phyloP scores from a whole-genome alignment of 1,139 yeast species.

The Arxiozyma bovina region DNA sequence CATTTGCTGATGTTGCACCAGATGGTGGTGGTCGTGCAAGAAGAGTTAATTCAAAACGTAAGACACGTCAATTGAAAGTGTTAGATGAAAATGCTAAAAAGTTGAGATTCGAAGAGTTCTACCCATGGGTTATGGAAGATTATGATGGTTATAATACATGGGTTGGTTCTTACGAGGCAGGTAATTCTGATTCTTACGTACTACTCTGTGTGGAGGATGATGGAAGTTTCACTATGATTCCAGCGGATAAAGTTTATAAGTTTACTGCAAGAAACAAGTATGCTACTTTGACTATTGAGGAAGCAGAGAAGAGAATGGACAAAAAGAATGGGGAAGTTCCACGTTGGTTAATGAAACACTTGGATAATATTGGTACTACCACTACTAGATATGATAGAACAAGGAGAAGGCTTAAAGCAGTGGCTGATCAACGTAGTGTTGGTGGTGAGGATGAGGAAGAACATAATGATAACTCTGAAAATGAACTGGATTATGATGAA shows the following conservation, averaged over 20 bases:
- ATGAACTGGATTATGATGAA: conserved; percentile 89
- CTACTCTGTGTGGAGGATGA: conserved; percentile 76
- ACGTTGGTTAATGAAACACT: conserved; percentile 92
- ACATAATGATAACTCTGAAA: conserved; percentile 64
- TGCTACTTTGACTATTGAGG: conserved; percentile 89
- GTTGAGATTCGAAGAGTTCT: conserved; percentile 86
- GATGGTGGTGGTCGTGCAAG: conserved; percentile 82
- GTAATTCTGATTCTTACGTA: conserved; percentile 78
- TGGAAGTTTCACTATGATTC: conserved; percentile 81
- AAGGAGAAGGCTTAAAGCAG: conserved; percentile 48
- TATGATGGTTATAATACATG: conserved; percentile 88
- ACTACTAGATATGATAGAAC: conserved; percentile 39
- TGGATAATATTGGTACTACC: conserved; percentile 53
- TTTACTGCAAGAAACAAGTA: conserved; percentile 90
- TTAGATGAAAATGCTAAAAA: conserved; percentile 75
- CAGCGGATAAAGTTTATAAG: conserved; percentile 86
- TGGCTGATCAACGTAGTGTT: conserved; percentile 33
- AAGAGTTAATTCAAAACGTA: conserved; percentile 60
- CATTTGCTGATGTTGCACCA: conserved; percentile 68
- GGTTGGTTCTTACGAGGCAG: conserved; percentile 96
- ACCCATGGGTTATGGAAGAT: conserved; percentile 97
- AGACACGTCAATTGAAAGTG: conserved; percentile 74
- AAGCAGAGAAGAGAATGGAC: conserved; percentile 93
- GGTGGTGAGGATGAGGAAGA: conserved; percentile 41
- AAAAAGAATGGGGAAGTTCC: conserved; percentile 66